Percentiles rank a stretch among this genome's conserved stretches.
Conservation (phyloP, 441 rosid species). For the Pelargonium cotyledonis region DNA sequence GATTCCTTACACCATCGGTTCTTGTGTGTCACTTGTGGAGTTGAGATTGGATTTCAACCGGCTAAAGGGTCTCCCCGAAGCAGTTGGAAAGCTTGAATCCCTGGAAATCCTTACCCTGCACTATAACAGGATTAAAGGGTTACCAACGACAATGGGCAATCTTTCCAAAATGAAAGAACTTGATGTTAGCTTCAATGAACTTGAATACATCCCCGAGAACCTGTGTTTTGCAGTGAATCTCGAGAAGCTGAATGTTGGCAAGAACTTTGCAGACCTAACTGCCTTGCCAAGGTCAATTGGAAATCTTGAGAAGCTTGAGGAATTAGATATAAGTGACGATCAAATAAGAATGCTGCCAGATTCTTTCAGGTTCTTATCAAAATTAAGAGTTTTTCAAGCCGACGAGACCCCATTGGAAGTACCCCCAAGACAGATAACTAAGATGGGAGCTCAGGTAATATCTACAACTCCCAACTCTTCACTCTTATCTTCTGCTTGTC, state of each 20-base stretch:
- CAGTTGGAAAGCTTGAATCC: conserved; percentile 42
- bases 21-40: conserved; percentile 39
- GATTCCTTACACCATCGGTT: conserved; percentile 54
- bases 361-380: conserved; percentile 45
- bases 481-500: not conserved
- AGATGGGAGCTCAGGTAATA: conserved; percentile 55
- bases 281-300: conserved; percentile 54
- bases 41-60: conserved; percentile 54
- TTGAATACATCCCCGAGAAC: conserved; percentile 49
- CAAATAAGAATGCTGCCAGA: conserved; percentile 52
- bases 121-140: conserved; percentile 52
- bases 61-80: conserved; percentile 62
- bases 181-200: conserved; percentile 68
- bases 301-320: conserved; percentile 60
- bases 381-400: conserved; percentile 38
- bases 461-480: not conserved
- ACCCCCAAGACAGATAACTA: conserved; percentile 47
- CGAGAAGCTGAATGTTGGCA: conserved; percentile 47
- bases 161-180: conserved; percentile 50
- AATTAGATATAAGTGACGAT: conserved; percentile 55
- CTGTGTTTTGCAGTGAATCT: conserved; percentile 45
- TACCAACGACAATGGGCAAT: conserved; percentile 52
- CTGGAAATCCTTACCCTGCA: conserved; percentile 51
- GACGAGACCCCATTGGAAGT: conserved; percentile 58
- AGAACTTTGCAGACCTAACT: conserved; percentile 59